phyloP scores from a whole-genome alignment of 176 grass and related monocot species.

The Triticum timopheevii region DNA sequence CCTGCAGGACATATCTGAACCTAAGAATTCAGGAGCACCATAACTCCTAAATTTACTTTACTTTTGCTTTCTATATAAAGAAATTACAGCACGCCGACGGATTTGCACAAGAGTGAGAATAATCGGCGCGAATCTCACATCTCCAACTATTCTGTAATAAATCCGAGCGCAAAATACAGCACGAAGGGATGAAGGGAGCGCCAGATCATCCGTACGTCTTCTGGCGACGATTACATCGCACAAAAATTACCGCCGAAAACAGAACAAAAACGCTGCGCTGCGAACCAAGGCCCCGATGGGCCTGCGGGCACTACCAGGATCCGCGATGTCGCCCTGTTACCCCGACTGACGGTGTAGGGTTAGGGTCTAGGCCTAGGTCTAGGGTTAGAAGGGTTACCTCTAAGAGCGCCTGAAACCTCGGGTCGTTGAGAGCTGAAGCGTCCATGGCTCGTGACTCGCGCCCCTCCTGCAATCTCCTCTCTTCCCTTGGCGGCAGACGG shows the following conservation, averaged over 20 bases:
- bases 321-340: not conserved
- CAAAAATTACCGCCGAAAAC: not conserved
- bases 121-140: not conserved
- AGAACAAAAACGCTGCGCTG: not conserved
- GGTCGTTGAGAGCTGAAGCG: conserved; percentile 27
- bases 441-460: conserved; percentile 22
- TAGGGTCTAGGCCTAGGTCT: not conserved
- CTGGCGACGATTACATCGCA: not conserved
- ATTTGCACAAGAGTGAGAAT: not conserved
- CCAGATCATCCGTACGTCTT: not conserved
- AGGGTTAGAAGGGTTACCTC: conserved; percentile 24
- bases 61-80: not conserved
- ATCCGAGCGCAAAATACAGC: not conserved
- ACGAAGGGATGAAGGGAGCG: not conserved
- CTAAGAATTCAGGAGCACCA: not conserved
- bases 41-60: not conserved
- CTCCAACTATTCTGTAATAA: not conserved
- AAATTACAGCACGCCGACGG: not conserved
- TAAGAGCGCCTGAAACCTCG: conserved; percentile 14
- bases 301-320: not conserved
- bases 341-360: not conserved
- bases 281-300: not conserved
- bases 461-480: not conserved
- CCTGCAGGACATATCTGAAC: not conserved
- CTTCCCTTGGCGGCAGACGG: not conserved